Conservation (phyloP, 352 stramenopile genomes). For the Globisporangium radiosum region DNA sequence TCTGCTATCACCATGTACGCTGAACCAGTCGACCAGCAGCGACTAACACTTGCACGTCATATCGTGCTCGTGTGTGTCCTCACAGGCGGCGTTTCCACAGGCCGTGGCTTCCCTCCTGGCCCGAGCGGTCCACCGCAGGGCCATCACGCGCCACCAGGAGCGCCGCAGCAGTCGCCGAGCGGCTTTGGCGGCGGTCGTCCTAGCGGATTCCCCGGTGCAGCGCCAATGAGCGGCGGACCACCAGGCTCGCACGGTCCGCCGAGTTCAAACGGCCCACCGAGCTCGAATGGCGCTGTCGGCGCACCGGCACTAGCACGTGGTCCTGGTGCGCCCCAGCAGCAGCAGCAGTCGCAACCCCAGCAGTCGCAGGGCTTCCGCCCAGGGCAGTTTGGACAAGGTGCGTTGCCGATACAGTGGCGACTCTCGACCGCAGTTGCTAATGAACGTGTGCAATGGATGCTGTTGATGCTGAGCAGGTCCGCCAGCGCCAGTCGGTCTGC, state of each 20-base stretch:
- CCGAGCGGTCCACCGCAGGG: slow-evolving; percentile 4
- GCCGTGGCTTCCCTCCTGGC: slow-evolving; percentile 11
- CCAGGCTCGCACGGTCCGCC: slow-evolving; percentile 20
- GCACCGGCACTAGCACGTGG: not conserved
- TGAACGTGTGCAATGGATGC: not conserved
- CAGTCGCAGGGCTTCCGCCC: slow-evolving; percentile 11
- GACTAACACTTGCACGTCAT: too few species aligned
- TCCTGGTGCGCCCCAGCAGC: slow-evolving; percentile 2
- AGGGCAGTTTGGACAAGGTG: slow-evolving; percentile 19
- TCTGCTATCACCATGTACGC: not conserved
- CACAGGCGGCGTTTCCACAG: slow-evolving; percentile 9
- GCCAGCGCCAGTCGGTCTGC: slow-evolving; percentile 4
- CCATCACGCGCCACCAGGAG: slow-evolving; percentile 12
- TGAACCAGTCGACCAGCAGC: too few species aligned
- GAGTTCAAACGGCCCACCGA: slow-evolving; percentile 12
- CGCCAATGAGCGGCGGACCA: slow-evolving; percentile 4
- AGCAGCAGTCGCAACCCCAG: not conserved
- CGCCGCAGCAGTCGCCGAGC: slow-evolving; percentile 2
- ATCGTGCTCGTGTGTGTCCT: not conserved
- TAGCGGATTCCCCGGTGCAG: slow-evolving; percentile 16
- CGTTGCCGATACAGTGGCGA: too few species aligned
- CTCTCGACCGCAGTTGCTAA: too few species aligned
- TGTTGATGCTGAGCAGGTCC: not conserved
- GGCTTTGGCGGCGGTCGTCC: slow-evolving; percentile 11
- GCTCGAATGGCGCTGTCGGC: slow-evolving; percentile 5